These are phyloP conservation scores for Blastobotrys attinorum DNA, from an alignment of 805 yeast genomes.

Conservation along the genomic window DNA sequence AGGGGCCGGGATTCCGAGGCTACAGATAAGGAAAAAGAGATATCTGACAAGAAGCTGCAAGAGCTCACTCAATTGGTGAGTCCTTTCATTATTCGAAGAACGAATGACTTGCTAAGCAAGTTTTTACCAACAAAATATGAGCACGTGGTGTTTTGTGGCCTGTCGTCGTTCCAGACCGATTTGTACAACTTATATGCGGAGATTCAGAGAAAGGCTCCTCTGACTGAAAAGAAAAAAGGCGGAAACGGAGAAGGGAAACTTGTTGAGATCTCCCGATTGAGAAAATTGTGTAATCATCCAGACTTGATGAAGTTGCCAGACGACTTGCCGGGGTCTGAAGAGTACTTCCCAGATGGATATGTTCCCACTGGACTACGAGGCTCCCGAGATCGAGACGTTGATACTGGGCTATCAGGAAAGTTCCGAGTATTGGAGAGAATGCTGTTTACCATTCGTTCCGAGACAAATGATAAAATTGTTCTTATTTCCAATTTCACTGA, in stretches of 20 bases:
- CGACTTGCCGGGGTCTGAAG: slow-evolving; percentile 65
- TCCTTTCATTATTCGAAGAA: slow-evolving; percentile 85
- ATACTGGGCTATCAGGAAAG: slow-evolving; percentile 80
- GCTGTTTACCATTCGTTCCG: slow-evolving; percentile 61
- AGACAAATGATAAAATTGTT: slow-evolving; percentile 92
- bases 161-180: slow-evolving; percentile 66
- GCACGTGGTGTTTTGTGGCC: slow-evolving; percentile 86
- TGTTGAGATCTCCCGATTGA: slow-evolving; percentile 80
- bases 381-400: slow-evolving; percentile 64
- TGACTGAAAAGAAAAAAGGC: slow-evolving; percentile 30
- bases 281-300: slow-evolving; percentile 92
- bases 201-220: slow-evolving; percentile 44
- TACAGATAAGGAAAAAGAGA: slow-evolving; percentile 61
- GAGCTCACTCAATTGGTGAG: slow-evolving; percentile 73
- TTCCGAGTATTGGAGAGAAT: slow-evolving; percentile 79
- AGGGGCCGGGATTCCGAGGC: slow-evolving; percentile 88
- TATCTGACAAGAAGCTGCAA: slow-evolving; percentile 60
- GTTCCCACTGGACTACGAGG: slow-evolving; percentile 35
- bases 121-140: slow-evolving; percentile 94
- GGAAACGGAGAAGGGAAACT: slow-evolving; percentile 75
- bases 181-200: slow-evolving; percentile 69
- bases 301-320: slow-evolving; percentile 68
- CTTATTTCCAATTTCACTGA: slow-evolving; percentile 91
- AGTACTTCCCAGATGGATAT: slow-evolving; percentile 64
- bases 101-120: slow-evolving; percentile 89